phyloP scores from a whole-genome alignment of 345 rosid species.

The Mallotus nudiflorus region DNA sequence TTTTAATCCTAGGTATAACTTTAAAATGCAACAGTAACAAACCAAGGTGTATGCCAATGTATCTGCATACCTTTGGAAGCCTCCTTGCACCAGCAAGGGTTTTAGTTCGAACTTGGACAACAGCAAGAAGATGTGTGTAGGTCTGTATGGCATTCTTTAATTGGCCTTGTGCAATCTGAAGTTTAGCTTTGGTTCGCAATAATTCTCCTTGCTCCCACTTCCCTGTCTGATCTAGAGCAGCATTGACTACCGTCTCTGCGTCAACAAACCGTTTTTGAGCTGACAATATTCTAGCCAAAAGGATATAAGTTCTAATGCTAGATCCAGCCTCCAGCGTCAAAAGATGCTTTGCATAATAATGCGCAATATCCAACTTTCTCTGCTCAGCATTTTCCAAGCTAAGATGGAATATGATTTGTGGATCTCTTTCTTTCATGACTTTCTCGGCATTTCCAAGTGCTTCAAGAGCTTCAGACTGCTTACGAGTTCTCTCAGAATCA shows the following conservation, averaged over 20 bases:
- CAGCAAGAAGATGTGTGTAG: slow-evolving; percentile 68
- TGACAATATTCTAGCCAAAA: slow-evolving; percentile 70
- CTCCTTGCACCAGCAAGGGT: slow-evolving; percentile 44
- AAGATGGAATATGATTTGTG: slow-evolving; percentile 47
- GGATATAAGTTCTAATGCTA: slow-evolving; percentile 50
- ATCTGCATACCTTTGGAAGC: slow-evolving; percentile 46
- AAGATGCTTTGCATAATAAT: slow-evolving; percentile 45
- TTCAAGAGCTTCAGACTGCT: slow-evolving; percentile 61
- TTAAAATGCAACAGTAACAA: not conserved
- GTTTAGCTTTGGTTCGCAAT: slow-evolving; percentile 71
- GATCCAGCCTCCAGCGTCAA: slow-evolving; percentile 65
- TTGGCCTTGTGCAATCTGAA: slow-evolving; percentile 66
- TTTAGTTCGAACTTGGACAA: slow-evolving; percentile 69
- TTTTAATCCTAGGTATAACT: not conserved
- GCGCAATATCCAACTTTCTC: slow-evolving; percentile 72
- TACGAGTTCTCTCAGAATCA: slow-evolving; percentile 51
- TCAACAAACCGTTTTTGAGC: slow-evolving; percentile 61
- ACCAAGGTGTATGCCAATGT: not conserved
- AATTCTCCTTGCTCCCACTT: slow-evolving; percentile 86
- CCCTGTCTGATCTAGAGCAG: slow-evolving; percentile 74
- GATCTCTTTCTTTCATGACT: slow-evolving; percentile 43
- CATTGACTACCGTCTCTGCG: slow-evolving; percentile 59
- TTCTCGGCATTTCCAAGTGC: slow-evolving; percentile 49
- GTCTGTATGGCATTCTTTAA: slow-evolving; percentile 58
- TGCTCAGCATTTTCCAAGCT: slow-evolving; percentile 76